Evolutionary conservation across 2,329 filamentous ascomycete species (phyloP), one percentile per base, ranked within the genome.

Genomic region (Fusarium subtropicale): DNA sequence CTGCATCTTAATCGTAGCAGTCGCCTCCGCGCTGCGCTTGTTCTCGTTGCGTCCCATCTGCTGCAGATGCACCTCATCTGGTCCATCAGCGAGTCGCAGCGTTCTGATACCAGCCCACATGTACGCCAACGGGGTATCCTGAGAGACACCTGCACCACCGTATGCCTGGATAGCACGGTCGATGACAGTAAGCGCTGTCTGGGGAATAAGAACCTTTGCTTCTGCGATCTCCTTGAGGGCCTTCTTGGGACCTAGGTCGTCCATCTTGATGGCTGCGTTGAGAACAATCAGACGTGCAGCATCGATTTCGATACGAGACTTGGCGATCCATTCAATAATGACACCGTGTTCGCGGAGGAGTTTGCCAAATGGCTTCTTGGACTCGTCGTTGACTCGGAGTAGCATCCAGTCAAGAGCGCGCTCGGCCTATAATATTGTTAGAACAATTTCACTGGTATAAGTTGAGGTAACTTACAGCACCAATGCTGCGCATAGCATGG

Each of bases 401-500:
- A 99, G 87, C 88, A 98, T 92, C 91, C 92, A 97, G 77, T 98
- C 95, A 26, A 99, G 88, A 1, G 94, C 96, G 71, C 90, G 89
- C 81, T 99, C 96, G 20, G 96, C 91, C 85, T 89, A 36, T 16
- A 4, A 15, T 24, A 31, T 44, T 33, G 47, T 74, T 31, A 74
- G 61, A 11, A 33, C 24, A 31, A 3, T 12, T 9, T 20, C 18
- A 4, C 7, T 20, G 18, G 9, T 11, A 2, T 1, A 11, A 20
- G 36, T 34, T 18, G 3, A 9, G 18, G 11, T 18, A 28, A 82
- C 85, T 79, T 82, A 89, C 89, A 54, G 93, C 91, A 55, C 96
- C 96, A 77, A 99, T 96, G 64, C 90, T 91, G 70, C 96, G 90
- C 96, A 99, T 99, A 64, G 94, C 93, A 83, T 99, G 96, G 83